Percentiles rank a stretch among this genome's conserved stretches.
Evolutionary conservation across 257 asterid genomes (phyloP).

Genomic region (Plantago ovata): DNA sequence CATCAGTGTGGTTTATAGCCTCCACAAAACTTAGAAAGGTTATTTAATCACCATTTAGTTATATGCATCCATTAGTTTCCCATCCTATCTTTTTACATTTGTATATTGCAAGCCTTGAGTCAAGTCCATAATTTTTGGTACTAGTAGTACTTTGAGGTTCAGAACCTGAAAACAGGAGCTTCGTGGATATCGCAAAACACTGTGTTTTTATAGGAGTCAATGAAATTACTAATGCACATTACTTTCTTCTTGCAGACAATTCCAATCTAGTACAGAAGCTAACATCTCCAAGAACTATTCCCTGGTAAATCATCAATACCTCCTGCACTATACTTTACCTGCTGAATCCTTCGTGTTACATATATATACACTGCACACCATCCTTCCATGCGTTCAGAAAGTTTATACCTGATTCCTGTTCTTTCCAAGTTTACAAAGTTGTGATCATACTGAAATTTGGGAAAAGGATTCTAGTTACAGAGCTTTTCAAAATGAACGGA

Average conservation of each 20-base stretch:
- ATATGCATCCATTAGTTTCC: not conserved
- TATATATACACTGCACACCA: too few relatives aligned
- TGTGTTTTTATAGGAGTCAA: not conserved
- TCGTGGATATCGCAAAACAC: not conserved
- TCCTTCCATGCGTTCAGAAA: too few relatives aligned
- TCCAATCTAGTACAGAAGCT: conserved; percentile 51
- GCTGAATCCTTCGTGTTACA: too few relatives aligned
- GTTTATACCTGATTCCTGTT: too few relatives aligned
- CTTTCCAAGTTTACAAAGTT: too few relatives aligned
- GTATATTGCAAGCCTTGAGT: not conserved
- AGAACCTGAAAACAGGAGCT: not conserved
- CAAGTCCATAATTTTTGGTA: not conserved
- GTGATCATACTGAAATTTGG: too few relatives aligned
- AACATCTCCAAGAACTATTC: conserved; percentile 56
- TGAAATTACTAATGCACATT: conserved; percentile 1
- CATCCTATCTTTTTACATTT: too few relatives aligned
- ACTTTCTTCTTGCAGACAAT: conserved; percentile 44
- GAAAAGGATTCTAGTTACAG: too few relatives aligned
- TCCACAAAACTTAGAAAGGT: not conserved
- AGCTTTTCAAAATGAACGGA: too few relatives aligned
- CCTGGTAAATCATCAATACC: conserved; percentile 35
- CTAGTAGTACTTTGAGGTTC: not conserved
- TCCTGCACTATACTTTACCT: too few relatives aligned
- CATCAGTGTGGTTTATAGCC: not conserved
- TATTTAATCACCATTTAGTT: not conserved